These are phyloP conservation scores for Daedaleopsis nitida DNA, from an alignment of 768 basidiomycete genomes.

Conservation along the genomic window DNA sequence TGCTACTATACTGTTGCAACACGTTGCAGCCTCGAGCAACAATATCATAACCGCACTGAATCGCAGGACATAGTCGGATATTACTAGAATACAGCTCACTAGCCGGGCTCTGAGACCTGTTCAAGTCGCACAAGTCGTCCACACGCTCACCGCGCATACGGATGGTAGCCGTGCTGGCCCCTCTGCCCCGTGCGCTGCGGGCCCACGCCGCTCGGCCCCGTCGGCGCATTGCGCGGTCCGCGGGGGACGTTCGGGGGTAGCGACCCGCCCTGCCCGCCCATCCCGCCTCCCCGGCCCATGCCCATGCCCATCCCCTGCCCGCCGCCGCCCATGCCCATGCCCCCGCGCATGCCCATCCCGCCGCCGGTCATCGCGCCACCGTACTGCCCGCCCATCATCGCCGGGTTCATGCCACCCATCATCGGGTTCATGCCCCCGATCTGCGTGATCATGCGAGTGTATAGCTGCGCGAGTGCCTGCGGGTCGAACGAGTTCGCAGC, in stretches of 20 bases:
- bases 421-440: constrained; percentile 57
- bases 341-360: constrained; percentile 29
- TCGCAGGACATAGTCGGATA: too few species aligned
- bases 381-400: constrained; percentile 51
- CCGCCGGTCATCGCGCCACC: constrained; percentile 40
- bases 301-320: constrained; percentile 40
- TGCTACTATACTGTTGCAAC: too few species aligned
- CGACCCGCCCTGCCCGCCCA: constrained; percentile 21
- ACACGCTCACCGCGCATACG: constrained; percentile 64
- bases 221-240: constrained; percentile 59
- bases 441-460: constrained; percentile 94
- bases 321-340: constrained; percentile 40
- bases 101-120: too few species aligned
- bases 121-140: too few species aligned
- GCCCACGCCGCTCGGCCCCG: constrained; percentile 51
- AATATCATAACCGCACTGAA: too few species aligned
- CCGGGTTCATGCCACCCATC: constrained; percentile 40
- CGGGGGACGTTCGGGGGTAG: constrained; percentile 45
- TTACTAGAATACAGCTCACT: too few species aligned
- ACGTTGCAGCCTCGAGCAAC: not conserved
- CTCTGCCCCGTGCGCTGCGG: constrained; percentile 72
- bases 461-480: constrained; percentile 87
- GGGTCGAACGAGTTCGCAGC: constrained; percentile 83
- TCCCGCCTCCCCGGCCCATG: constrained; percentile 16
- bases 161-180: constrained; percentile 83